Evolutionary conservation across 2,329 filamentous ascomycete genomes (phyloP).

Genomic region (Fusarium pseudograminearum): DNA sequence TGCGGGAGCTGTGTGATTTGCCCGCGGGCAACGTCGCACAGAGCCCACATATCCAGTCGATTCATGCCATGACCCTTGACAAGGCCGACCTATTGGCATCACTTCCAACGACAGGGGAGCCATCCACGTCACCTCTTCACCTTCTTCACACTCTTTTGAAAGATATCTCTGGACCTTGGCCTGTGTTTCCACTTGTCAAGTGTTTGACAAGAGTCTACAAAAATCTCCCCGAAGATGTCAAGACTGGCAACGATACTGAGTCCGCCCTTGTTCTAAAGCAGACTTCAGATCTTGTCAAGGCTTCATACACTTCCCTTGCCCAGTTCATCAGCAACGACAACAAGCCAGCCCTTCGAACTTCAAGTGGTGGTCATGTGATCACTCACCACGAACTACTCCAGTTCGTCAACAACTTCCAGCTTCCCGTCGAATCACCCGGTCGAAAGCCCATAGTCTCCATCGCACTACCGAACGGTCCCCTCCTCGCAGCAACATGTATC

Average conservation of each 20-base stretch:
- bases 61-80: background rate
- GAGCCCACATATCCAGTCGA: background rate
- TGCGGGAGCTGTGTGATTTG: background rate
- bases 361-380: slow-evolving; percentile 3
- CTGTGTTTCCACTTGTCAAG: slow-evolving; percentile 11
- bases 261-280: background rate
- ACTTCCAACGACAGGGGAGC: background rate
- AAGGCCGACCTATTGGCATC: background rate
- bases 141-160: background rate
- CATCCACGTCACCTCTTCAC: background rate
- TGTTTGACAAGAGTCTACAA: slow-evolving; percentile 7
- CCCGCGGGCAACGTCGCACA: background rate
- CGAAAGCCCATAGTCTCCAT: slow-evolving; percentile 3
- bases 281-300: background rate
- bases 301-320: slow-evolving; percentile 4
- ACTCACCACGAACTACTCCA: background rate
- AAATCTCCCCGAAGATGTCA: background rate
- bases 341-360: slow-evolving; percentile 5
- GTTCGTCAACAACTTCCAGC: background rate
- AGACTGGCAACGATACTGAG: background rate
- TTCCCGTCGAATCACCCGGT: accelerated
- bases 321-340: background rate
- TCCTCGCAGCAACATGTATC: slow-evolving; percentile 13
- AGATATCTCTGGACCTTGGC: background rate
- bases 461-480: background rate